Evolutionary conservation across 2,329 filamentous ascomycete species (phyloP).

Genomic region (Stenocarpella maydis): DNA sequence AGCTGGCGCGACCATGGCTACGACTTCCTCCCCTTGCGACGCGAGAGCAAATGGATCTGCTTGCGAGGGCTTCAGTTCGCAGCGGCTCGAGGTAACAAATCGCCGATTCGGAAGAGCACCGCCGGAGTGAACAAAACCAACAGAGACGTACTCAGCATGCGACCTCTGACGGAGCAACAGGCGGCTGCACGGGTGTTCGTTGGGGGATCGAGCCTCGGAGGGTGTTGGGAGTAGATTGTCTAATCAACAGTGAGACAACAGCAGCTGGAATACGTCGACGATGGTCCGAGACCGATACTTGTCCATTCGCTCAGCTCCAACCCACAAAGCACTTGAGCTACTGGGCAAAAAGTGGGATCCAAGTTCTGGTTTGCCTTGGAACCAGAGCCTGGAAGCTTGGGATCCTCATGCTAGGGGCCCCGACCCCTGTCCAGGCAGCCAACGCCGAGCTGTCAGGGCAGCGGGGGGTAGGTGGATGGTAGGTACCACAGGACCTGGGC

Average conservation of each 20-base stretch:
- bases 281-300: conserved; percentile 28
- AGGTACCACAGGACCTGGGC: not conserved
- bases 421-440: conserved; percentile 14
- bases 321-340: conserved; percentile 27
- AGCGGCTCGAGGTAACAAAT: conserved; percentile 25
- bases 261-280: conserved; percentile 21
- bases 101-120: conserved; percentile 6
- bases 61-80: conserved; percentile 13
- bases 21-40: conserved; percentile 30
- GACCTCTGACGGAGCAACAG: conserved; percentile 2
- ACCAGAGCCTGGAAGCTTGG: conserved; percentile 21
- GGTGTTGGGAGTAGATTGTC: not conserved
- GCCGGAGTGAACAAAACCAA: conserved; percentile 16
- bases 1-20: conserved; percentile 75
- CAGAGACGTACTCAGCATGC: conserved; percentile 33
- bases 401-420: not conserved
- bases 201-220: not conserved
- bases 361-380: conserved; percentile 11
- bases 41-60: conserved; percentile 24
- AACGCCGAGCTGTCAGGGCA: conserved; percentile 24
- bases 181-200: conserved; percentile 19
- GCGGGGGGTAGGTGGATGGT: not conserved
- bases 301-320: conserved; percentile 20
- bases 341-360: conserved; percentile 27
- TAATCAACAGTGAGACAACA: conserved; percentile 12